Percentiles rank a stretch among this genome's conserved stretches.
phyloP scores from a whole-genome alignment of 176 grass and related monocot species.

The Carex cristatella region DNA sequence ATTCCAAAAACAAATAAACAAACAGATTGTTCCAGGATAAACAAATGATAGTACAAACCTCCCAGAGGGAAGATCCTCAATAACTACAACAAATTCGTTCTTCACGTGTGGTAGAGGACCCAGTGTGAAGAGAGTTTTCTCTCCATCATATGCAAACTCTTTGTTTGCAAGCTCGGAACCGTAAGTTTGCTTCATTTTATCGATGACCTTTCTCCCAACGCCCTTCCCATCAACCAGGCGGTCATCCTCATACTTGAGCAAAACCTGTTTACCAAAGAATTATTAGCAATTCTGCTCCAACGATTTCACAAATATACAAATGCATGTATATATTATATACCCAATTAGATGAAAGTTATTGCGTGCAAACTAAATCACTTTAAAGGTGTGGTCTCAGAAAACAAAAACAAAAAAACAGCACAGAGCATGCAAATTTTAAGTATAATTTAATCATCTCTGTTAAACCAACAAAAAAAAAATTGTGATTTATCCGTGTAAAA shows the following conservation, averaged over 20 bases:
- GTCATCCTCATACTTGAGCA: slow-evolving; percentile 82
- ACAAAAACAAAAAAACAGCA: background rate
- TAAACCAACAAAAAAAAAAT: too few relatives aligned
- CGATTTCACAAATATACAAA: background rate
- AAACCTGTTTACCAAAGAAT: slow-evolving; percentile 38
- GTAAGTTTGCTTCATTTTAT: slow-evolving; percentile 73
- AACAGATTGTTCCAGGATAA: too few relatives aligned
- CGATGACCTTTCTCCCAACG: slow-evolving; percentile 50
- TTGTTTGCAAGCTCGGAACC: slow-evolving; percentile 54
- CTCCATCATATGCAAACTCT: slow-evolving; percentile 86
- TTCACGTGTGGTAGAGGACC: slow-evolving; percentile 65
- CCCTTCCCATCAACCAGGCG: slow-evolving; percentile 77
- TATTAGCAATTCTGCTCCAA: slow-evolving; percentile 3
- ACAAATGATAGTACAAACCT: slow-evolving; percentile 29
- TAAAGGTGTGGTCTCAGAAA: background rate
- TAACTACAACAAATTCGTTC: slow-evolving; percentile 62
- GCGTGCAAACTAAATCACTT: too few relatives aligned
- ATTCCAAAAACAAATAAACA: background rate
- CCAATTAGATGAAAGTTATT: background rate
- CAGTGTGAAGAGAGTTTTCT: slow-evolving; percentile 77
- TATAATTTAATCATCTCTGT: background rate
- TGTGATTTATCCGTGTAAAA: too few relatives aligned
- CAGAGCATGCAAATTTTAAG: background rate
- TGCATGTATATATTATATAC: background rate
- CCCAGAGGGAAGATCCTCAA: slow-evolving; percentile 57